phyloP scores from a whole-genome alignment of 2,329 filamentous ascomycete species.

The Aspergillus puulaauensis region DNA sequence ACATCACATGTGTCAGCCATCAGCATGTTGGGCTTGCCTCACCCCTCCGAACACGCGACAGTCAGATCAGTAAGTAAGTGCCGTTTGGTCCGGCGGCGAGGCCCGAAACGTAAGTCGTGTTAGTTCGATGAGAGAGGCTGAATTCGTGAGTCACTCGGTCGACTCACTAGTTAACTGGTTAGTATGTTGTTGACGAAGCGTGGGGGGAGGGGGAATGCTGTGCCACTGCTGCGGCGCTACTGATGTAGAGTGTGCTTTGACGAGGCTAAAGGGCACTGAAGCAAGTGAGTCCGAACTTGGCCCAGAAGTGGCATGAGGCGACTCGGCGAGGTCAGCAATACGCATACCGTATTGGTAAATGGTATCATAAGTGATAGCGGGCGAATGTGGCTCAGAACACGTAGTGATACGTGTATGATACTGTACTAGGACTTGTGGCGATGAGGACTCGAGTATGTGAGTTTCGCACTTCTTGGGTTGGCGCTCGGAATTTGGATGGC shows the following conservation, averaged over 20 bases:
- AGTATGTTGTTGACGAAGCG: not conserved
- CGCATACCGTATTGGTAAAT: slow-evolving; percentile 1
- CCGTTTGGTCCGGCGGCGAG: not conserved
- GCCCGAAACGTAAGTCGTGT: not conserved
- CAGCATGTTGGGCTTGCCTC: not conserved
- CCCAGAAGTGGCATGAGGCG: not conserved
- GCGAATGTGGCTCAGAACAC: not conserved
- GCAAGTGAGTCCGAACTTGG: not conserved
- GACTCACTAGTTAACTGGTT: not conserved
- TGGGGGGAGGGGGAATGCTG: not conserved
- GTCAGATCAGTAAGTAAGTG: not conserved
- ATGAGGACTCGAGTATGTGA: not conserved
- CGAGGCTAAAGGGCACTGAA: not conserved
- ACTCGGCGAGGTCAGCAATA: not conserved
- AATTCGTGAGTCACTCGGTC: not conserved
- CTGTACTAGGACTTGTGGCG: not conserved
- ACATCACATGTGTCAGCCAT: not conserved
- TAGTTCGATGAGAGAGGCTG: not conserved
- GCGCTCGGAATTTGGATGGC: not conserved
- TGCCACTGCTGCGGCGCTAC: not conserved
- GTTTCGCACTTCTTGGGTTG: not conserved
- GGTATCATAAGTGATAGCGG: not conserved
- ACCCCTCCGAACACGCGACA: not conserved
- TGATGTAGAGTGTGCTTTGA: no score
- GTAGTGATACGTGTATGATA: not conserved